Evolutionary conservation across 495 filamentous ascomycete genomes (phyloP).

Genomic region (Penicillium diatomitis): DNA sequence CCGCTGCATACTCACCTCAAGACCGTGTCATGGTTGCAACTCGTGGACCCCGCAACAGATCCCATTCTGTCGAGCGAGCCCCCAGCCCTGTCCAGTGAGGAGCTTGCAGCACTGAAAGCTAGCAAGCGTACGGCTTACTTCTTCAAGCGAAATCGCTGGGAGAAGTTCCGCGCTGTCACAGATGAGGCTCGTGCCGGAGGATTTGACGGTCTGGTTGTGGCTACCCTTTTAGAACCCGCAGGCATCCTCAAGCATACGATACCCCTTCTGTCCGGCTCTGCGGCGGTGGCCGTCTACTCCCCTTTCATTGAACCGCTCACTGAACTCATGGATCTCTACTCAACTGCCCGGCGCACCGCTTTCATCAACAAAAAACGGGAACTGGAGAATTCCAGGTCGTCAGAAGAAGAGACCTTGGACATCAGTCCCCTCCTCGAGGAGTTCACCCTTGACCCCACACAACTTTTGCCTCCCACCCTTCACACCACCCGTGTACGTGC

Average conservation of each 20-base stretch:
- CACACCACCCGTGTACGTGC: slow-evolving; percentile 64
- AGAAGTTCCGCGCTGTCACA: slow-evolving; percentile 54
- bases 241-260: slow-evolving; percentile 63
- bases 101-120: slow-evolving; percentile 56
- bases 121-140: slow-evolving; percentile 72
- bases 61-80: slow-evolving; percentile 56
- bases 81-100: slow-evolving; percentile 39
- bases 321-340: slow-evolving; percentile 70
- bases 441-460: slow-evolving; percentile 74
- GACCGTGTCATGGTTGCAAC: slow-evolving; percentile 80
- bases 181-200: slow-evolving; percentile 63
- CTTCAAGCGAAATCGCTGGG: slow-evolving; percentile 79
- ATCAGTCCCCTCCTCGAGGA: slow-evolving; percentile 50
- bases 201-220: slow-evolving; percentile 77
- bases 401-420: slow-evolving; percentile 11
- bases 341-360: slow-evolving; percentile 61
- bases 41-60: slow-evolving; percentile 66
- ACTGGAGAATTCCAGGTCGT: slow-evolving; percentile 15
- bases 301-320: slow-evolving; percentile 69
- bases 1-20: slow-evolving; percentile 76
- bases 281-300: slow-evolving; percentile 75
- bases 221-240: slow-evolving; percentile 69
- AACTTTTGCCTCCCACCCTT: slow-evolving; percentile 68
- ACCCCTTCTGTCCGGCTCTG: slow-evolving; percentile 73
- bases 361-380: slow-evolving; percentile 45